These are phyloP conservation scores for Amanita exitialis DNA, from an alignment of 768 basidiomycete genomes.

Conservation along the genomic window DNA sequence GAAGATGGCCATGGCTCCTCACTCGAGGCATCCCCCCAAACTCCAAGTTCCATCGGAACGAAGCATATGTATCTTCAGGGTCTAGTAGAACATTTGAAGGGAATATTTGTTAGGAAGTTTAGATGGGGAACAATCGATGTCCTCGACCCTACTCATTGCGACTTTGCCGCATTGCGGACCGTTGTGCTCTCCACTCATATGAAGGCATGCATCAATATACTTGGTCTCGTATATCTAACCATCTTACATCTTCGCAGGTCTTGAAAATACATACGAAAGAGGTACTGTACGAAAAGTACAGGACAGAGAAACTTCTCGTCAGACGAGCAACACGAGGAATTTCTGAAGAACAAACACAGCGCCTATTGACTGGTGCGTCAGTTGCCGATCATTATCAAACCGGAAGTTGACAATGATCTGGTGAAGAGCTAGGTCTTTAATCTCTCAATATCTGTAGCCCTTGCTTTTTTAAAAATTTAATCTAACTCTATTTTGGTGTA, in stretches of 20 bases:
- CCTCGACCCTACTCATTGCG: constrained; percentile 77
- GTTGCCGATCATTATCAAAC: not conserved
- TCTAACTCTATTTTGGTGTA: not conserved
- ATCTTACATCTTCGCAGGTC: constrained; percentile 32
- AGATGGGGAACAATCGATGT: constrained; percentile 89
- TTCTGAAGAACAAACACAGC: constrained; percentile 61
- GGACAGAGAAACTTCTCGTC: constrained; percentile 85
- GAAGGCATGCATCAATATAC: constrained; percentile 33
- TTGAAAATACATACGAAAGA: constrained; percentile 80
- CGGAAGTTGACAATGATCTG: not conserved
- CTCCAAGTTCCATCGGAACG: constrained; percentile 26
- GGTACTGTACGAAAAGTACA: constrained; percentile 86
- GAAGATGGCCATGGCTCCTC: constrained; percentile 33
- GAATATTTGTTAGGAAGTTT: constrained; percentile 69
- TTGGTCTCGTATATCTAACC: not conserved
- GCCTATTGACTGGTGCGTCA: constrained; percentile 62
- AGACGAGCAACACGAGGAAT: constrained; percentile 76
- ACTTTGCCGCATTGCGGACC: constrained; percentile 78
- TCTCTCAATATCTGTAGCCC: not conserved
- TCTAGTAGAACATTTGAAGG: constrained; percentile 60
- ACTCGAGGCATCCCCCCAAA: constrained; percentile 20
- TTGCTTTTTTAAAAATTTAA: not conserved
- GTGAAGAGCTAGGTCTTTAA: constrained; percentile 14
- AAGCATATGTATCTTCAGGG: constrained; percentile 34
- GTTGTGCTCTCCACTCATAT: constrained; percentile 79